Base-by-base conservation (phyloP, 139 green algal genomes). In the Chlorella vulgaris region DNA sequence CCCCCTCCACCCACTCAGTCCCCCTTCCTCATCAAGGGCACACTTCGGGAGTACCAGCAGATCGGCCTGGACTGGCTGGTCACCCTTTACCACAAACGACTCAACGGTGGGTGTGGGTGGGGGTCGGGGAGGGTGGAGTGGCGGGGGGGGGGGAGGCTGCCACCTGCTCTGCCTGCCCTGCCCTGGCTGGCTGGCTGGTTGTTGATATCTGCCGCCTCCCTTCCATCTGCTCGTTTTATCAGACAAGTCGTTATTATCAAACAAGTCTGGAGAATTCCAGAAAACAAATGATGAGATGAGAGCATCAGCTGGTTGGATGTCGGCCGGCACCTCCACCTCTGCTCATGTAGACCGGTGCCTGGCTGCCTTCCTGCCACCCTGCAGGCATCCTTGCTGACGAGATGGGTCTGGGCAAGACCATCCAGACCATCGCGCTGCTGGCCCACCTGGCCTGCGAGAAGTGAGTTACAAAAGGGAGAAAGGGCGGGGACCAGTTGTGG, bases 61-160 rank as follows among this genome's bases (percentile, higher is more conserved):
- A 91, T 98, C 28, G 96, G 96, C 3, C 89, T 99, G 71, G 93
- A 99, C 89, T 99, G 96, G 96, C 89, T 99, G 76, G 94, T 96
- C n/a, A 96, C 93, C 40, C 90, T 99, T 19, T 96, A 97, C 81
- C 86, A 94, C 47, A 94, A 94, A 65, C 86, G 82, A 21, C 87
- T 99, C 61, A 99, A 99, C 82, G 96, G 78, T 83, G 78, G 28
- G 78, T 1, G 31, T 31, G 47, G 47, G 13, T 24, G 47, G 13
- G 15, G 15, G 47, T 55, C 13, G 47, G 47, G 13, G 47, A 55
- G 10, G 47, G 13, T 55, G n/a, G n/a, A n/a, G n/a, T n/a, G n/a
- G n/a, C n/a, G n/a, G n/a, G n/a, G n/a, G n/a, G n/a, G n/a, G n/a
- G n/a, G n/a, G n/a, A n/a, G 47, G 47, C 15, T 15, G 47, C 13